Evolutionary conservation across 2,329 filamentous ascomycete species (phyloP).

Genomic region (Rasamsonia emersonii): DNA sequence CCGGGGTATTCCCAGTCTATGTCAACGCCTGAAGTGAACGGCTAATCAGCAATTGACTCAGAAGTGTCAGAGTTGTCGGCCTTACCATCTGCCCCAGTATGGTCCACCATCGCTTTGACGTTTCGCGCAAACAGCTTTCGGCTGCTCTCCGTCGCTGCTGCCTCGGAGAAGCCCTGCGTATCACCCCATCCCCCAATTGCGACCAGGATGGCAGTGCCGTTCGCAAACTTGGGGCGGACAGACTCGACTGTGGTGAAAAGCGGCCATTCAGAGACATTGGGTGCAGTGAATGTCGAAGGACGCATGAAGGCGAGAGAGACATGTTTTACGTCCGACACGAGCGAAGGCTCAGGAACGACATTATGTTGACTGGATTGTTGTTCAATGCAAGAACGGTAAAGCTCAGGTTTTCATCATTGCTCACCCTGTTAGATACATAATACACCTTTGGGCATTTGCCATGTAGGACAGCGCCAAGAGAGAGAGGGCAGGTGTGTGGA

Average conservation of each 20-base stretch:
- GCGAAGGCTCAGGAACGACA: constrained; percentile 17
- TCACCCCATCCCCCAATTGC: constrained; percentile 66
- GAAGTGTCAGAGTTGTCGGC: constrained; percentile 22
- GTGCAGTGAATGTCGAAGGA: constrained; percentile 45
- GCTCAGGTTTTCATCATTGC: constrained; percentile 3
- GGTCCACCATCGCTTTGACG: constrained; percentile 50
- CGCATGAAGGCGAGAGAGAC: constrained; percentile 52
- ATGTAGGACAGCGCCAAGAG: neutral
- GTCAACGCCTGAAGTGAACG: constrained; percentile 33
- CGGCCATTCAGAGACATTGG: constrained; percentile 33
- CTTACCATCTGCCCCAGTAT: constrained; percentile 54
- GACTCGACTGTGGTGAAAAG: constrained; percentile 46
- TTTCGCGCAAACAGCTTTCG: constrained; percentile 53
- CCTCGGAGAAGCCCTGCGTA: constrained; percentile 49
- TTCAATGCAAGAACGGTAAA: constrained; percentile 2
- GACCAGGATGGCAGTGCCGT: constrained; percentile 51
- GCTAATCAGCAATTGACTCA: neutral
- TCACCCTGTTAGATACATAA: constrained; percentile 17
- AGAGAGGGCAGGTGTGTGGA: too few species aligned
- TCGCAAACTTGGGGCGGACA: constrained; percentile 41
- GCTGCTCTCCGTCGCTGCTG: constrained; percentile 40
- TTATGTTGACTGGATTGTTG: constrained; percentile 24
- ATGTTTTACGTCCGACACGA: constrained; percentile 44
- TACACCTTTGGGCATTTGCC: constrained; percentile 7
- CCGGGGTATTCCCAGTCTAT: constrained; percentile 52